Conservation (phyloP, 768 basidiomycete species). For the Scleroderma bovista region DNA sequence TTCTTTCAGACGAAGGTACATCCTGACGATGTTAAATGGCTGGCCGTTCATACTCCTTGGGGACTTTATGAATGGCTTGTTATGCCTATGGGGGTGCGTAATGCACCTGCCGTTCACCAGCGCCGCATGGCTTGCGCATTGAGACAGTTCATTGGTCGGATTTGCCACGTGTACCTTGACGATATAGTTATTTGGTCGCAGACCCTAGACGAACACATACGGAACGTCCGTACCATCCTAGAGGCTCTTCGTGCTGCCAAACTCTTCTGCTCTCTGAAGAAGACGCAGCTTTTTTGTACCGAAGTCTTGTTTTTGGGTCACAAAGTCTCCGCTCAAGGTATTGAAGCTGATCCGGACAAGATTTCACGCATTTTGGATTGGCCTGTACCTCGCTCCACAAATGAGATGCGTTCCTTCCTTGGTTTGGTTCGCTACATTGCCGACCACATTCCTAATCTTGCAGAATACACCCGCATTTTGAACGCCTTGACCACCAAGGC, state of each 20-base stretch:
- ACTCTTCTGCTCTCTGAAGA: conserved; percentile 27
- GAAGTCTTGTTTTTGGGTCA: conserved; percentile 26
- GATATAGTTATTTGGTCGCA: conserved; percentile 32
- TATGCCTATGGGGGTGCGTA: conserved; percentile 32
- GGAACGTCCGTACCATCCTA: conserved; percentile 27
- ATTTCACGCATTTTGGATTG: conserved; percentile 25
- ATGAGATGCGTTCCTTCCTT: conserved; percentile 12
- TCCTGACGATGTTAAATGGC: too few species aligned
- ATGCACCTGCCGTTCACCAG: conserved; percentile 32
- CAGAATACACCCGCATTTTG: conserved; percentile 6
- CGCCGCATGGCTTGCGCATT: conserved; percentile 30
- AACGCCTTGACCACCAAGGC: conserved; percentile 16
- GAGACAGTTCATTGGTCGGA: conserved; percentile 26
- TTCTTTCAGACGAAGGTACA: conserved; percentile 34
- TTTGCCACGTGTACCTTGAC: conserved; percentile 24
- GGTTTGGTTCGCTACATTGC: conserved; percentile 26
- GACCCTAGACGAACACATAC: conserved; percentile 27
- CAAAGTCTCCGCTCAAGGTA: conserved; percentile 18
- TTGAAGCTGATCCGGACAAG: conserved; percentile 23
- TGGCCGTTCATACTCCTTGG: conserved; percentile 28
- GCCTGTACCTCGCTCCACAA: conserved; percentile 20
- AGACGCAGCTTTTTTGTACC: conserved; percentile 23
- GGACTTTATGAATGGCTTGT: conserved; percentile 34
- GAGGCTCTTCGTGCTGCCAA: conserved; percentile 19
- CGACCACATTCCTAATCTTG: conserved; percentile 20